Evolutionary conservation across 129 eudicot genomes (phyloP).

Genomic region (Saussurea involucrata): DNA sequence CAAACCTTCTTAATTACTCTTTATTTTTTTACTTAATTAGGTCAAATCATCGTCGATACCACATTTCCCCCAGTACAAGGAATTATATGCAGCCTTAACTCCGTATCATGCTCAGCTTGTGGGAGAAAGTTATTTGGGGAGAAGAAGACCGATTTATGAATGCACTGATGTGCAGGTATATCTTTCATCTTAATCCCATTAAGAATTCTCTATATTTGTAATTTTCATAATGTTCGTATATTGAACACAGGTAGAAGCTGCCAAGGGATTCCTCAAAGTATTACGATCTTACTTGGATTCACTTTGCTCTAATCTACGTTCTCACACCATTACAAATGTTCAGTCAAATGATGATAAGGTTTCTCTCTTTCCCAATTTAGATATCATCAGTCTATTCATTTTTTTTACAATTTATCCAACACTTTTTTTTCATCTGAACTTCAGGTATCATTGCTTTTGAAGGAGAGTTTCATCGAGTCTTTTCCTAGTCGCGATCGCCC

Average conservation of each 20-base stretch:
- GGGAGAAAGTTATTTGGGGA: constrained; percentile 93
- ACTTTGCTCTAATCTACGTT: constrained; percentile 83
- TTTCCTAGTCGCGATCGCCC: constrained; percentile 88
- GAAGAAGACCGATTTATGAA: constrained; percentile 74
- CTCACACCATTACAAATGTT: constrained; percentile 96
- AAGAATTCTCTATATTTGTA: background rate
- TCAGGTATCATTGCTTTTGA: constrained; percentile 91
- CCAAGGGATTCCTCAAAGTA: constrained; percentile 73
- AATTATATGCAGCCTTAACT: constrained; percentile 60
- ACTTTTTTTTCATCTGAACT: background rate
- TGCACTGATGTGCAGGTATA: constrained; percentile 89
- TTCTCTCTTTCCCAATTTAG: constrained; percentile 2
- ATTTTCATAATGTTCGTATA: no score
- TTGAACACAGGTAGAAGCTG: constrained; percentile 74
- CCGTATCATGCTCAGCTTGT: constrained; percentile 87
- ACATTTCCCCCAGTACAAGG: constrained; percentile 65
- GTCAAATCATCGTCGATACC: constrained; percentile 82
- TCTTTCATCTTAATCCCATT: background rate
- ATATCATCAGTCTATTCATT: background rate
- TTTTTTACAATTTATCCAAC: constrained; percentile 9
- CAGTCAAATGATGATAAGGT: constrained; percentile 99
- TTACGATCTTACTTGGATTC: constrained; percentile 81
- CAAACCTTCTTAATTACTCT: background rate
- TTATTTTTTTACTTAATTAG: constrained; percentile 31
- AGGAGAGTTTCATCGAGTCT: constrained; percentile 98